Percentiles rank a stretch among this genome's conserved stretches.
These are phyloP conservation scores for Apium graveolens DNA, from an alignment of 129 eudicot genomes.

Conservation along the genomic window DNA sequence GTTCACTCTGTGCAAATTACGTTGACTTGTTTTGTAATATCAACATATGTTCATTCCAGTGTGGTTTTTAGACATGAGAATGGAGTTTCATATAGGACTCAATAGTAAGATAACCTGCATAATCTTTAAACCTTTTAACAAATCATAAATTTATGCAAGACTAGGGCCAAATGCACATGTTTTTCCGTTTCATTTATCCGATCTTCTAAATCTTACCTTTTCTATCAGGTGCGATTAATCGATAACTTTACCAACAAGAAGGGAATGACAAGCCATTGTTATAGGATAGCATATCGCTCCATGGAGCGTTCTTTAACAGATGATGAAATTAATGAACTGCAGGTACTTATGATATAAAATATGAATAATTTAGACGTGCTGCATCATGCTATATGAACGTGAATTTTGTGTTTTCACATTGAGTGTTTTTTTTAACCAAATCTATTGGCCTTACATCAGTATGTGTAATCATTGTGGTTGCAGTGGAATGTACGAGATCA, in stretches of 20 bases:
- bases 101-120: neutral
- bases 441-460: neutral
- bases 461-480: slow-evolving; percentile 18
- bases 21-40: neutral
- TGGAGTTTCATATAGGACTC: neutral
- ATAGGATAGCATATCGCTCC: slow-evolving; percentile 78
- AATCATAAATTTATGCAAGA: neutral
- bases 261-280: slow-evolving; percentile 95
- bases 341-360: slow-evolving; percentile 37
- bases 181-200: neutral
- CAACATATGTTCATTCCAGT: too few species aligned
- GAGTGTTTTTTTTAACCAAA: neutral
- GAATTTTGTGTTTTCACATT: neutral
- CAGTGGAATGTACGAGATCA: slow-evolving; percentile 85
- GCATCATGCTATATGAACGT: neutral
- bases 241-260: slow-evolving; percentile 90
- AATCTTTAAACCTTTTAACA: neutral
- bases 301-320: slow-evolving; percentile 90
- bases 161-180: neutral
- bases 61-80: neutral
- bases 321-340: slow-evolving; percentile 78
- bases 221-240: slow-evolving; percentile 53
- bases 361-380: too few species aligned
- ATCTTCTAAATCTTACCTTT: neutral
- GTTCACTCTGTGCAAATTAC: neutral